Percentiles rank a stretch among this genome's conserved stretches.
Conservation (phyloP, 495 filamentous ascomycete genomes). For the Xylona heveae region DNA sequence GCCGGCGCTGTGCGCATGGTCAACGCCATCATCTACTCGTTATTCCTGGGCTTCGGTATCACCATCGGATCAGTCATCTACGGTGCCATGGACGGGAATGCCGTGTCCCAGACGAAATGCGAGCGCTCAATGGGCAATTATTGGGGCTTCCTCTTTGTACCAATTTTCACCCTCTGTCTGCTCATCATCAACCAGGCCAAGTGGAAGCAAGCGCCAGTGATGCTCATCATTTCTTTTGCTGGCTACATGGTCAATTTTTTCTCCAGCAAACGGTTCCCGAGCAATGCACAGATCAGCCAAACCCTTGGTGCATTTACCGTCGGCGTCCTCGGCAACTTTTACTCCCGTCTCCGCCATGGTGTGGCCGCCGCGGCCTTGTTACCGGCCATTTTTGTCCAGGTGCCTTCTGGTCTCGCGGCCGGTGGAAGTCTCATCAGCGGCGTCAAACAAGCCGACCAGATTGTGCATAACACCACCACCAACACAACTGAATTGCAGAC, state of each 20-base stretch:
- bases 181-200: conserved; percentile 77
- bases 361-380: conserved; percentile 76
- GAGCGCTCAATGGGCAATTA: conserved; percentile 34
- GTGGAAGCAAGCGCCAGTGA: conserved; percentile 71
- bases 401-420: conserved; percentile 75
- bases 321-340: conserved; percentile 71
- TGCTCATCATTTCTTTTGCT: conserved; percentile 61
- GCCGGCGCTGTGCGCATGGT: conserved; percentile 90
- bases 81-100: conserved; percentile 55
- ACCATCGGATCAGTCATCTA: conserved; percentile 85
- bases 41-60: conserved; percentile 93
- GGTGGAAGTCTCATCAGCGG: conserved; percentile 69
- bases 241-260: conserved; percentile 85
- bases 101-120: conserved; percentile 54
- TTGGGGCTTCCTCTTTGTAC: conserved; percentile 55
- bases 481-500: conserved; percentile 21
- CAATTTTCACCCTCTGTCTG: conserved; percentile 56
- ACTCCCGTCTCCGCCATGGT: conserved; percentile 64
- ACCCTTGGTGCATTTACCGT: conserved; percentile 74
- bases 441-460: conserved; percentile 60
- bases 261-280: conserved; percentile 43
- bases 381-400: conserved; percentile 86
- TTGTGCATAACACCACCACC: conserved; percentile 29
- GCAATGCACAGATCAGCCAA: conserved; percentile 64
- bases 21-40: conserved; percentile 84